Evolutionary conservation across 345 rosid genomes (phyloP).

Genomic region (Sisymbrium altissimum): DNA sequence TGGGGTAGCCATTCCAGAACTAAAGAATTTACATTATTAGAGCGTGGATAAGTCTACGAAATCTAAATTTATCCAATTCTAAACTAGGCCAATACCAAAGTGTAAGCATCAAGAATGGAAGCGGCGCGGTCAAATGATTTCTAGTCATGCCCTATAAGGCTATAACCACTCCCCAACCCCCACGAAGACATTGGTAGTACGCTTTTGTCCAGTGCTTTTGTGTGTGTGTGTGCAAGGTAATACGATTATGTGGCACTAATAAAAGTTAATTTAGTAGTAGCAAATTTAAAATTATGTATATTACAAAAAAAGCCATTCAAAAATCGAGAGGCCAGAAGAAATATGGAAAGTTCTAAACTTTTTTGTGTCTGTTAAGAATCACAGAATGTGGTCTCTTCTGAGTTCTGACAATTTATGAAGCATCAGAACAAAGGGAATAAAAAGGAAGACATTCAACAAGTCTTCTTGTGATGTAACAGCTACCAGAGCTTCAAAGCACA

Average conservation of each 20-base stretch:
- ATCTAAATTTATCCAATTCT: too few species aligned
- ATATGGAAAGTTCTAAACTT: not conserved
- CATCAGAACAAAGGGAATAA: constrained; percentile 14
- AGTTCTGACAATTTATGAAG: constrained; percentile 23
- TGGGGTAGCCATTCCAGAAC: too few species aligned
- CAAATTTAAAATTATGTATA: not conserved
- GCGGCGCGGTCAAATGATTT: too few species aligned
- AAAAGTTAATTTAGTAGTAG: not conserved
- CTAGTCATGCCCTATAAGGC: too few species aligned
- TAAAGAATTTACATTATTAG: too few species aligned
- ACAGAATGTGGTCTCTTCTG: constrained; percentile 15
- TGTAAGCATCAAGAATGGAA: too few species aligned
- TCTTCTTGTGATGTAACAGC: constrained; percentile 25
- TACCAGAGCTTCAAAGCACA: constrained; percentile 1
- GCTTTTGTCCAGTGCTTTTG: too few species aligned
- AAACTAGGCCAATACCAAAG: too few species aligned
- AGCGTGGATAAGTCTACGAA: too few species aligned
- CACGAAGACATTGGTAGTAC: not conserved
- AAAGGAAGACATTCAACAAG: constrained; percentile 16
- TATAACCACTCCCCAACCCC: not conserved
- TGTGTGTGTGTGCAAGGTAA: too few species aligned
- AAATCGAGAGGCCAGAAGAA: constrained; percentile 13
- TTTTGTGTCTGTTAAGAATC: not conserved
- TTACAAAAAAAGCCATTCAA: constrained; percentile 4
- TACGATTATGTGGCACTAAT: not conserved